phyloP scores from a whole-genome alignment of 805 yeast genomes.

The Starmerella floricola region DNA sequence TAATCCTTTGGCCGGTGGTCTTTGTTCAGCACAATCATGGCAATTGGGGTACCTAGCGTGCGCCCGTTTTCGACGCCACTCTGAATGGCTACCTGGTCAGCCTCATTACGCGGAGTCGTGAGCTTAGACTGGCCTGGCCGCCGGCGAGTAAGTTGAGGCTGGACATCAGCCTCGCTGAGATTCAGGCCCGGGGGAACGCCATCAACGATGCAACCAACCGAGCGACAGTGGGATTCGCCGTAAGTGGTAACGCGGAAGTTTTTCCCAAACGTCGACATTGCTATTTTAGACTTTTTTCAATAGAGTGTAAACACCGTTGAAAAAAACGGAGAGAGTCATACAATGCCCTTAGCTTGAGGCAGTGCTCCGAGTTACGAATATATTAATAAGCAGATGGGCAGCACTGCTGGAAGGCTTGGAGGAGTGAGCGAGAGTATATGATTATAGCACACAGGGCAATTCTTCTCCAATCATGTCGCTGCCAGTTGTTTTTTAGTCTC shows the following conservation, averaged over 20 bases:
- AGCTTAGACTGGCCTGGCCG: constrained; percentile 93
- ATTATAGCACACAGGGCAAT: too few species aligned
- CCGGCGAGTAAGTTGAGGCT: constrained; percentile 91
- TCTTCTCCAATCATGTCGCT: too few species aligned
- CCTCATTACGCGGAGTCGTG: constrained; percentile 91
- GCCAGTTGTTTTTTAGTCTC: too few species aligned
- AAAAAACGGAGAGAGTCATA: background rate
- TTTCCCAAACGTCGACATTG: constrained; percentile 64
- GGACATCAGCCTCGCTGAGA: constrained; percentile 74
- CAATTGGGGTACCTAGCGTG: constrained; percentile 91
- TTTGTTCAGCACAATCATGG: constrained; percentile 81
- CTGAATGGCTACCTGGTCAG: constrained; percentile 84
- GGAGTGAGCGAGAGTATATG: too few species aligned
- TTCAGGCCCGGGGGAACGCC: constrained; percentile 95
- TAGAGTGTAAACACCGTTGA: background rate
- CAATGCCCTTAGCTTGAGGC: too few species aligned
- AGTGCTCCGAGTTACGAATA: too few species aligned
- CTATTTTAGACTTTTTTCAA: background rate
- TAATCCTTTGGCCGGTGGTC: constrained; percentile 97
- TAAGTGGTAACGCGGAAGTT: constrained; percentile 73
- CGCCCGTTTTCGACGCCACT: constrained; percentile 85
- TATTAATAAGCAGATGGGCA: too few species aligned
- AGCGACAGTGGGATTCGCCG: constrained; percentile 95
- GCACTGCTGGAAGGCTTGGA: too few species aligned
- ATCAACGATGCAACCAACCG: constrained; percentile 96